Evolutionary conservation across 495 filamentous ascomycete species (phyloP).

Genomic region (Aspergillus saccharolyticus): DNA sequence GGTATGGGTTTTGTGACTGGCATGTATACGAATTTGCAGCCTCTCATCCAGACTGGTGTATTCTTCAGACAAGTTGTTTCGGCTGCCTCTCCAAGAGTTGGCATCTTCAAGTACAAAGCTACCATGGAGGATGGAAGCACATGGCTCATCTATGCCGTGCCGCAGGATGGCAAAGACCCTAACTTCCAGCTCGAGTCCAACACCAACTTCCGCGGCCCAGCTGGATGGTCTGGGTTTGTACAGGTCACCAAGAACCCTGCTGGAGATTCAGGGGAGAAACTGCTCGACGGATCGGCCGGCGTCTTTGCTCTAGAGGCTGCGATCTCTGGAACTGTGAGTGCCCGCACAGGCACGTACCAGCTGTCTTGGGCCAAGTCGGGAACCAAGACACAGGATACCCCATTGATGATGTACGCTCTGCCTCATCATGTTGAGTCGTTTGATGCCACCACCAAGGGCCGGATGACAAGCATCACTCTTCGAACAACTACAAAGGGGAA

Average conservation of each 20-base stretch:
- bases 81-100: constrained; percentile 48
- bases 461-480: constrained; percentile 56
- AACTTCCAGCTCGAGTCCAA: constrained; percentile 44
- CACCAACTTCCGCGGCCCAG: constrained; percentile 44
- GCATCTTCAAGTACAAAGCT: constrained; percentile 74
- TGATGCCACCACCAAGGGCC: constrained; percentile 49
- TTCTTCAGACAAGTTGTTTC: constrained; percentile 65
- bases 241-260: constrained; percentile 75
- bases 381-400: constrained; percentile 31
- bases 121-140: constrained; percentile 63
- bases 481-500: constrained; percentile 84
- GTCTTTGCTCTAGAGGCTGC: constrained; percentile 60
- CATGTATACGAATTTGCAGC: constrained; percentile 64
- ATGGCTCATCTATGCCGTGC: constrained; percentile 79
- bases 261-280: constrained; percentile 52
- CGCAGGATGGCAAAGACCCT: constrained; percentile 43
- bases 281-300: constrained; percentile 72
- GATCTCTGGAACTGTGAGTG: constrained; percentile 58
- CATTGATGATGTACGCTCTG: constrained; percentile 80
- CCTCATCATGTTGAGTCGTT: constrained; percentile 83
- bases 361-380: constrained; percentile 68
- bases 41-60: constrained; percentile 67
- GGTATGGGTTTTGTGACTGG: constrained; percentile 87
- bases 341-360: constrained; percentile 61
- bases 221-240: constrained; percentile 61